phyloP scores from a whole-genome alignment of 2,329 filamentous ascomycete genomes.

The Alternaria tenuissima region DNA sequence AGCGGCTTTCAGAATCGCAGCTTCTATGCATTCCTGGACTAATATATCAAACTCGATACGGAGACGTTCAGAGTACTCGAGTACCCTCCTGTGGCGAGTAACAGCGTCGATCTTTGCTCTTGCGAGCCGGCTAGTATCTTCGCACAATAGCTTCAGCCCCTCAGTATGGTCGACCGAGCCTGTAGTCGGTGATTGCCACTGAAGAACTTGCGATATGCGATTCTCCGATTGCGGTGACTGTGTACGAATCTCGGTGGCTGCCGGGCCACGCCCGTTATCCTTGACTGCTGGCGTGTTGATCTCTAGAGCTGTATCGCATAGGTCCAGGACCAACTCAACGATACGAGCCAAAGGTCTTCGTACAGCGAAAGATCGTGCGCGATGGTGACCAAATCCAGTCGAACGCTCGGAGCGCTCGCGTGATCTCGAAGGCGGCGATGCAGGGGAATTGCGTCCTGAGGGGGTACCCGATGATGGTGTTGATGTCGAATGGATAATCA shows the following conservation, averaged over 20 bases:
- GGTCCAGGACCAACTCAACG: constrained; percentile 90
- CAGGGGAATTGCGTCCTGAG: constrained; percentile 74
- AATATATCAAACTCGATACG: constrained; percentile 91
- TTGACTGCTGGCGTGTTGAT: constrained; percentile 95
- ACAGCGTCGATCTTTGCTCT: constrained; percentile 93
- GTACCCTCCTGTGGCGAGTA: constrained; percentile 86
- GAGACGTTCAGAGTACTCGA: constrained; percentile 96
- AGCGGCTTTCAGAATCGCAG: constrained; percentile 87
- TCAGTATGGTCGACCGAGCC: constrained; percentile 94
- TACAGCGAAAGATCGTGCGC: constrained; percentile 89
- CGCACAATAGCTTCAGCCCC: constrained; percentile 84
- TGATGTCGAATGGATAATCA: constrained; percentile 79
- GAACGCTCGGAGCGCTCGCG: constrained; percentile 74
- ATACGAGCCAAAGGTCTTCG: constrained; percentile 89
- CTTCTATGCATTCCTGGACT: constrained; percentile 94
- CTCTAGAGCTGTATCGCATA: constrained; percentile 94
- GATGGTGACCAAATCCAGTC: constrained; percentile 76
- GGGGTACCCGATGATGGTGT: constrained; percentile 72
- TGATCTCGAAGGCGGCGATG: constrained; percentile 70
- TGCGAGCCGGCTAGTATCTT: constrained; percentile 85
- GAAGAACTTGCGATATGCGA: constrained; percentile 89
- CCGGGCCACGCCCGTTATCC: constrained; percentile 71
- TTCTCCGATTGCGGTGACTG: constrained; percentile 97
- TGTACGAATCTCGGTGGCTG: constrained; percentile 80
- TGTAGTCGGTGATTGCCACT: constrained; percentile 94